These are phyloP conservation scores for Monosporozyma unispora DNA, from an alignment of 805 yeast genomes.

Conservation along the genomic window DNA sequence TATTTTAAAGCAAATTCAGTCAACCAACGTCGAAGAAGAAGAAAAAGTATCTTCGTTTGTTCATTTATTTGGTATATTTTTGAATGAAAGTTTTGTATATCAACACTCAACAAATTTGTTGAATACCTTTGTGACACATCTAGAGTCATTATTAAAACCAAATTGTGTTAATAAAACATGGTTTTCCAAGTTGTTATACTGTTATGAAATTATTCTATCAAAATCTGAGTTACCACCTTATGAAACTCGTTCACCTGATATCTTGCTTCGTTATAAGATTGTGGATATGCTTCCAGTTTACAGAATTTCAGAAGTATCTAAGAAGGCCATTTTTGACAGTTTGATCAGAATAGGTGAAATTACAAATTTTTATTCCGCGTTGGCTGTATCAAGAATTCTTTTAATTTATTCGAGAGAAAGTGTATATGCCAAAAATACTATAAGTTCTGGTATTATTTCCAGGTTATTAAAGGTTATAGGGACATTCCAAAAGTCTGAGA, in stretches of 20 bases:
- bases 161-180: constrained; percentile 40
- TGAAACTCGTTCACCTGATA: constrained; percentile 27
- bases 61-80: constrained; percentile 35
- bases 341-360: constrained; percentile 37
- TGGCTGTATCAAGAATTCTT: constrained; percentile 46
- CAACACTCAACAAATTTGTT: constrained; percentile 29
- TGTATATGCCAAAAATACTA: constrained; percentile 32
- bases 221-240: constrained; percentile 42
- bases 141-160: constrained; percentile 32
- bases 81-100: constrained; percentile 33
- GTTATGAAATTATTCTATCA: constrained; percentile 47
- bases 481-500: constrained; percentile 30
- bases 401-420: constrained; percentile 44
- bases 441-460: constrained; percentile 39
- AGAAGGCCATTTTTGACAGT: constrained; percentile 34
- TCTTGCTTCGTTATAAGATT: constrained; percentile 11
- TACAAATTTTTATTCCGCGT: constrained; percentile 38
- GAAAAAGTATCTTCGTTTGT: constrained; percentile 34
- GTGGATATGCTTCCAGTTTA: constrained; percentile 17
- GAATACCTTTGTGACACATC: constrained; percentile 31
- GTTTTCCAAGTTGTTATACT: constrained; percentile 49
- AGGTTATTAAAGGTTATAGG: constrained; percentile 40
- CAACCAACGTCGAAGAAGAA: constrained; percentile 28
- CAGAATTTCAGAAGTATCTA: constrained; percentile 15
- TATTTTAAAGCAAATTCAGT: constrained; percentile 32